Evolutionary conservation across 2,329 filamentous ascomycete genomes (phyloP), one percentile per base, ranked within the genome.

Genomic region (Graphium sp.): DNA sequence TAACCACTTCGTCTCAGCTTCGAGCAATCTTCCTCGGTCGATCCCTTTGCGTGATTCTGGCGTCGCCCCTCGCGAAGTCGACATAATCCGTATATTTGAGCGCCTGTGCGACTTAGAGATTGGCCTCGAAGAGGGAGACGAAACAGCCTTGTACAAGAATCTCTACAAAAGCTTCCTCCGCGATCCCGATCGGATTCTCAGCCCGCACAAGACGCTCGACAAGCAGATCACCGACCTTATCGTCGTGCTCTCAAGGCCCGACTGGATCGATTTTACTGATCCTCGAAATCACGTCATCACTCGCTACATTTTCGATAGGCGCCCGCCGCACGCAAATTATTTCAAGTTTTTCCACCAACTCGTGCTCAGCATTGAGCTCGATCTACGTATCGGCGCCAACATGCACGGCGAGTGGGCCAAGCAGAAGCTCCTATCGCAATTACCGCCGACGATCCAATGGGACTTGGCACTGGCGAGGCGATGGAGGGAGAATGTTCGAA

Each of bases 331-430:
- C 38, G 55, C 62, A 25, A 50, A 56, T 12, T 77, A 75, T 39
- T 62, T 66, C 34, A 62, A 61, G 16, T 83, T 84, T 52, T 82
- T 80, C 46, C 75, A 81, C 44, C 78, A 84, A 48, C 52, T 84
- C n/a, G 57, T 84, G 4, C 61, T 84, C 23, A 76, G 74, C 36
- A 58, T 79, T 27, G 78, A 84, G 47, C 57, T 84, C 5, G 71
- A 80, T 41, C 48, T 78, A 32, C 67, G 78, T 22, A 78, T 83
- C 39, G 67, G 75, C 40, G 72, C 66, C 2, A 55, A 53, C 16
- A 53, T 63, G 28, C 72, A 79, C 45, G 53, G 56, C n/a, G 67
- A 69, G 16, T 63, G 60, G 50, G 63, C 69, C 21, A 78, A 74
- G 48, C 64, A 73, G 39, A 71, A 70, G 40, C 55, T 82, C 25